phyloP scores from a whole-genome alignment of 2,329 filamentous ascomycete genomes.

The Neofusicoccum ribis region DNA sequence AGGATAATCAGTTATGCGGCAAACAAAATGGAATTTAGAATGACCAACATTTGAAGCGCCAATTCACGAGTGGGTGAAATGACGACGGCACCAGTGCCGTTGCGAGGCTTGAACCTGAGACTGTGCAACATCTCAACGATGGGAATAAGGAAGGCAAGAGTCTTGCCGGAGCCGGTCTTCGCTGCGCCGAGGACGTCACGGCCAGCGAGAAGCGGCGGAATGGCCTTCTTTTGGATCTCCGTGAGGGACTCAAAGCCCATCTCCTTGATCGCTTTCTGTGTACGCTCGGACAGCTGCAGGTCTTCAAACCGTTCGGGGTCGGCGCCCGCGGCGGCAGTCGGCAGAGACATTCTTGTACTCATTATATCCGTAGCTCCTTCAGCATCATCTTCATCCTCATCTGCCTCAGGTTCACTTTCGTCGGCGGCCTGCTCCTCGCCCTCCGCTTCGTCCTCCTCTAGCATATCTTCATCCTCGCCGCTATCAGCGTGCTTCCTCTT shows the following conservation, averaged over 20 bases:
- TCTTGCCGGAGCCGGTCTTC: conserved; percentile 96
- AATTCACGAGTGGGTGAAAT: conserved; percentile 92
- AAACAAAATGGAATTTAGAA: too few species aligned
- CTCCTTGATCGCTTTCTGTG: conserved; percentile 79
- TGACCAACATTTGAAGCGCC: conserved; percentile 72
- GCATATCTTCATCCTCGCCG: conserved; percentile 21
- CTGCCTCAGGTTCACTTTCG: conserved; percentile 11
- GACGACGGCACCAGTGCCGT: conserved; percentile 87
- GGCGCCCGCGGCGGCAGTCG: conserved; percentile 52
- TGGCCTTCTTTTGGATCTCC: conserved; percentile 84
- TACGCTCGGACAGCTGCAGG: conserved; percentile 83
- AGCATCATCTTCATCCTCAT: conserved; percentile 26
- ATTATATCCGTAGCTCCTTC: conserved; percentile 49
- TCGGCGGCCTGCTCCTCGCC: conserved; percentile 27
- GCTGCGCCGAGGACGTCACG: conserved; percentile 92
- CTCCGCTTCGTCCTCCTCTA: conserved; percentile 33
- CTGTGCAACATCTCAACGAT: conserved; percentile 90
- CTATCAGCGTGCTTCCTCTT: neutral
- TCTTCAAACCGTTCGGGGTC: conserved; percentile 74
- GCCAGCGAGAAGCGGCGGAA: conserved; percentile 84
- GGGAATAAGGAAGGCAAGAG: conserved; percentile 89
- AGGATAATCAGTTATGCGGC: too few species aligned
- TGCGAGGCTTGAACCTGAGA: conserved; percentile 90
- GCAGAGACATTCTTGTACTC: conserved; percentile 55
- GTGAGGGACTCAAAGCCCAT: conserved; percentile 98